Conservation (phyloP, 768 basidiomycete species). For the Termitomyces titanicus region DNA sequence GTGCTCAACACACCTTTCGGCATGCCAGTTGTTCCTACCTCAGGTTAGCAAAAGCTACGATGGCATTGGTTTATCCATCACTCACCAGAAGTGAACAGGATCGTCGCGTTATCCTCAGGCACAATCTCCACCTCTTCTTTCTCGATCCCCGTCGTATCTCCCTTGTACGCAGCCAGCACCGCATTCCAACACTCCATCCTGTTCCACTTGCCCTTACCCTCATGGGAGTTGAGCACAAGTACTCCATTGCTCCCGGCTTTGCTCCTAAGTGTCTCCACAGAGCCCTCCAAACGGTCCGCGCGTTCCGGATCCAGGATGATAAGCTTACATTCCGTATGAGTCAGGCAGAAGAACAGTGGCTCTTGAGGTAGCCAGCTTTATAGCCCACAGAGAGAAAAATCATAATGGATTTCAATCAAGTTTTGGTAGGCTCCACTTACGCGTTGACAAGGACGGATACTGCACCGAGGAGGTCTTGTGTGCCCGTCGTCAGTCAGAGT, state of each 20-base stretch:
- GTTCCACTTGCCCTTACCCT: conserved; percentile 39
- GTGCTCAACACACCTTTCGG: conserved; percentile 50
- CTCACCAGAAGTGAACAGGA: conserved; percentile 52
- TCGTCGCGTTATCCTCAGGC: conserved; percentile 47
- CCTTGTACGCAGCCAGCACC: conserved; percentile 29
- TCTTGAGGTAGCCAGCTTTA: conserved; percentile 38
- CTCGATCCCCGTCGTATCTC: conserved; percentile 25
- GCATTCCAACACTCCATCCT: conserved; percentile 37
- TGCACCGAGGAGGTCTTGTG: conserved; percentile 42
- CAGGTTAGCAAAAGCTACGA: not conserved
- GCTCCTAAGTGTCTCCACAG: conserved; percentile 21
- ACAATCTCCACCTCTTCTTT: conserved; percentile 27
- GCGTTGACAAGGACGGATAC: conserved; percentile 45
- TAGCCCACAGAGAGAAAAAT: not conserved
- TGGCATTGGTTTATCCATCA: not conserved
- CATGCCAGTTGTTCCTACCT: conserved; percentile 27
- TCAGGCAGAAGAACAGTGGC: conserved; percentile 41
- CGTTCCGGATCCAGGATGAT: conserved; percentile 46
- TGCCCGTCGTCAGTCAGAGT: not conserved
- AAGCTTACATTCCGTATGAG: conserved; percentile 37
- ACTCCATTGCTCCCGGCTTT: conserved; percentile 31
- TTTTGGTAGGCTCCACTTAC: conserved; percentile 20
- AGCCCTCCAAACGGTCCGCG: conserved; percentile 31
- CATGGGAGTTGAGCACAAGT: conserved; percentile 32
- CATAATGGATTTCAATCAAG: not conserved